Conservation (phyloP, 805 yeast species). For the Kuraishia capsulata region DNA sequence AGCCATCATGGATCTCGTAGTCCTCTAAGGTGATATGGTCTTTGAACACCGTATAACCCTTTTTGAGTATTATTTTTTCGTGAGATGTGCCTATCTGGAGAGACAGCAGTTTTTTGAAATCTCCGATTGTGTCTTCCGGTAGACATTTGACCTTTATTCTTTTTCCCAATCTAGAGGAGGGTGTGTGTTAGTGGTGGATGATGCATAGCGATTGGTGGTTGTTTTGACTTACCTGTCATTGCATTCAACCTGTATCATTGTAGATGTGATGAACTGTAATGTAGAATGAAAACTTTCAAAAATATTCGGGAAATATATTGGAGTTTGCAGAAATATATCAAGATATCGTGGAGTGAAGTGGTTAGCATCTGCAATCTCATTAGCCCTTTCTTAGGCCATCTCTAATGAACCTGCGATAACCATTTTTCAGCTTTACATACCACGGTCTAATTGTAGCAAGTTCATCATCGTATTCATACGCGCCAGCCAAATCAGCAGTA, state of each 20-base stretch:
- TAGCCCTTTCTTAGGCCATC: too few species aligned
- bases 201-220: background rate
- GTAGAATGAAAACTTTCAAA: too few species aligned
- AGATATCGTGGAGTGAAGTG: too few species aligned
- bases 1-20: slow-evolving; percentile 88
- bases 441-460: too few species aligned
- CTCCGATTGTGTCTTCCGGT: slow-evolving; percentile 79
- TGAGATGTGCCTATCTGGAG: slow-evolving; percentile 73
- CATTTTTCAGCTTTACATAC: too few species aligned
- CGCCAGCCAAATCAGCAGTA: too few species aligned
- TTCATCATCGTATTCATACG: too few species aligned
- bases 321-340: too few species aligned
- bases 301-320: too few species aligned
- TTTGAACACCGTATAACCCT: slow-evolving; percentile 76
- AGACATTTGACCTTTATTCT: slow-evolving; percentile 83
- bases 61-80: slow-evolving; percentile 64
- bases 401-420: too few species aligned
- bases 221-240: slow-evolving; percentile 45
- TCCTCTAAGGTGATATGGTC: slow-evolving; percentile 91
- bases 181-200: background rate
- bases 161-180: slow-evolving; percentile 57
- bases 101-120: slow-evolving; percentile 76
- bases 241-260: slow-evolving; percentile 65
- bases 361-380: too few species aligned
- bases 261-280: too few species aligned